Evolutionary conservation across 2,329 filamentous ascomycete genomes (phyloP).

Genomic region (Phyllosticta paracitricarpa): DNA sequence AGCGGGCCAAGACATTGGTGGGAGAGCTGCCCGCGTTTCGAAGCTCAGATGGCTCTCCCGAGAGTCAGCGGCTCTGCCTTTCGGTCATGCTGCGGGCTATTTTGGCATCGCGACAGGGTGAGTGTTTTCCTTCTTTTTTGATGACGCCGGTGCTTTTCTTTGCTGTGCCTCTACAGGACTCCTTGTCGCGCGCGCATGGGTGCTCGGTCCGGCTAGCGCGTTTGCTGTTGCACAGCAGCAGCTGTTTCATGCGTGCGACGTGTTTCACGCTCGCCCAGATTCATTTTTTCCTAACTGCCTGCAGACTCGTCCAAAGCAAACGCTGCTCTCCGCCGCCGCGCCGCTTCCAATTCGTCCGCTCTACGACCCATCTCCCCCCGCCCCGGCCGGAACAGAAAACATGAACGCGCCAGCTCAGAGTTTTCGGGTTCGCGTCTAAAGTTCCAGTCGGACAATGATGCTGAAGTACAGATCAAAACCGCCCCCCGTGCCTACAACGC

Average conservation of each 20-base stretch:
- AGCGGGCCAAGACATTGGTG: slow-evolving; percentile 50
- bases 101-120: slow-evolving; percentile 59
- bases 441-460: slow-evolving; percentile 15
- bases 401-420: slow-evolving; percentile 39
- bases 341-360: slow-evolving; percentile 37
- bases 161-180: neutral
- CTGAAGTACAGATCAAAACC: slow-evolving; percentile 17
- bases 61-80: slow-evolving; percentile 66
- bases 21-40: slow-evolving; percentile 61
- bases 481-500: slow-evolving; percentile 34
- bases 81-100: slow-evolving; percentile 64
- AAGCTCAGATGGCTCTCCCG: slow-evolving; percentile 58
- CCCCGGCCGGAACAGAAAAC: slow-evolving; percentile 28
- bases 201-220: slow-evolving; percentile 6
- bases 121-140: slow-evolving; percentile 24
- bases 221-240: slow-evolving; percentile 3
- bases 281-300: slow-evolving; percentile 5
- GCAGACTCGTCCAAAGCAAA: slow-evolving; percentile 23
- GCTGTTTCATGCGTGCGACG: slow-evolving; percentile 7
- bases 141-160: neutral
- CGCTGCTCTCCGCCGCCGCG: slow-evolving; percentile 31
- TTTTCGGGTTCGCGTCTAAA: slow-evolving; percentile 28
- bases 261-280: slow-evolving; percentile 9
- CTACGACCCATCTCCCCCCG: slow-evolving; percentile 31
- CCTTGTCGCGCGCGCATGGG: slow-evolving; percentile 3